phyloP scores from a whole-genome alignment of 2,329 filamentous ascomycete genomes.

The Ramichloridium luteum region DNA sequence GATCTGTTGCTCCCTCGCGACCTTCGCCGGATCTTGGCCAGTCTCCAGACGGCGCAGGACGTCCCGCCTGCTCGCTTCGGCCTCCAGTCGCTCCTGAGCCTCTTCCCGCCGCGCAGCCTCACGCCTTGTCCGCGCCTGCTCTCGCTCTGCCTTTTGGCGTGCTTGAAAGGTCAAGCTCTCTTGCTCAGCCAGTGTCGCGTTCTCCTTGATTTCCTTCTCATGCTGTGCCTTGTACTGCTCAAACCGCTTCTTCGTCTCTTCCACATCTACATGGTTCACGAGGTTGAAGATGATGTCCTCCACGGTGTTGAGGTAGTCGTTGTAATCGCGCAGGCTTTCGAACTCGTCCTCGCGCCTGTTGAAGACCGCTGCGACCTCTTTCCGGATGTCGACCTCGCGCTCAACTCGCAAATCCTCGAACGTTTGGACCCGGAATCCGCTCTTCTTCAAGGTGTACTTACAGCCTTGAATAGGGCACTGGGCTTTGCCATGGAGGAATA shows the following conservation, averaged over 20 bases:
- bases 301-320: constrained; percentile 88
- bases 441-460: constrained; percentile 71
- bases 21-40: constrained; percentile 47
- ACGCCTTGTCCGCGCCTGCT: constrained; percentile 51
- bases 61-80: constrained; percentile 52
- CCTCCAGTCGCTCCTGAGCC: constrained; percentile 54
- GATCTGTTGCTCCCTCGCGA: constrained; percentile 45
- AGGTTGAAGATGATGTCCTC: constrained; percentile 86
- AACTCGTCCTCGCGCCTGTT: constrained; percentile 89
- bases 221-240: constrained; percentile 63
- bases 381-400: constrained; percentile 83
- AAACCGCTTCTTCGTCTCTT: constrained; percentile 49
- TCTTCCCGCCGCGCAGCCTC: constrained; percentile 55
- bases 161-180: constrained; percentile 37
- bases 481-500: constrained; percentile 84
- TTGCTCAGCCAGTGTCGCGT: constrained; percentile 36
- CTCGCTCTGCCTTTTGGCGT: constrained; percentile 47
- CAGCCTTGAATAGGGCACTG: constrained; percentile 88
- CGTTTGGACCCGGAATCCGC: constrained; percentile 74
- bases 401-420: constrained; percentile 83
- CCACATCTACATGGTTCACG: constrained; percentile 56
- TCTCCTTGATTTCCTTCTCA: constrained; percentile 42
- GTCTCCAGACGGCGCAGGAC: constrained; percentile 58
- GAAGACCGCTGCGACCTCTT: constrained; percentile 62
- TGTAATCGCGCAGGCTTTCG: constrained; percentile 68